Percentiles rank a stretch among this genome's conserved stretches.
phyloP scores from a whole-genome alignment of 306 rosid genomes.

The Dalbergia cultrata region DNA sequence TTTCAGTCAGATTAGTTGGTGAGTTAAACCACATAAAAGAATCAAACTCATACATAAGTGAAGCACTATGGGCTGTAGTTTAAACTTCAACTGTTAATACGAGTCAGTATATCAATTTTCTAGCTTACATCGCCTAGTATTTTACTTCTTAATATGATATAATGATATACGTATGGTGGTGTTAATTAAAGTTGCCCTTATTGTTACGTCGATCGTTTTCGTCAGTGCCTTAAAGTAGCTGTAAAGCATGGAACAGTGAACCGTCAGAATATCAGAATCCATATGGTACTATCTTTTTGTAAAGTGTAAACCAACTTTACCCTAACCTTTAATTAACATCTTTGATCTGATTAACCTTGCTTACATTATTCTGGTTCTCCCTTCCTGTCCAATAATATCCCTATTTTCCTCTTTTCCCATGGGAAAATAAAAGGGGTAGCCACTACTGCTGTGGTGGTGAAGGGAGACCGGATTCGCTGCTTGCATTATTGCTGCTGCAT shows the following conservation, averaged over 20 bases:
- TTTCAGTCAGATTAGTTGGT: no score
- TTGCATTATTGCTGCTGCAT: slow-evolving; percentile 15
- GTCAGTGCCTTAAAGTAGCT: neutral
- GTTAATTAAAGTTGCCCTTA: neutral
- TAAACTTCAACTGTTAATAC: neutral
- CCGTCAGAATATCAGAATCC: slow-evolving; percentile 11
- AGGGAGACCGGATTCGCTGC: slow-evolving; percentile 15
- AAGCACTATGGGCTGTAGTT: neutral
- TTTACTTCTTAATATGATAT: neutral
- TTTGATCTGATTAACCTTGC: neutral
- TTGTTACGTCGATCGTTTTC: neutral
- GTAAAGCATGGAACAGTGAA: neutral
- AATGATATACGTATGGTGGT: neutral
- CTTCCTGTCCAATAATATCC: neutral
- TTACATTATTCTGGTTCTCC: neutral
- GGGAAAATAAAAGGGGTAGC: slow-evolving; percentile 31
- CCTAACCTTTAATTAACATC: neutral
- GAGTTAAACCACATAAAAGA: neutral
- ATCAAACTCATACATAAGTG: neutral
- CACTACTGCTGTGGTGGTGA: neutral
- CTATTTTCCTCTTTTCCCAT: neutral
- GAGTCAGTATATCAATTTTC: neutral
- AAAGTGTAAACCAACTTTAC: slow-evolving; percentile 17
- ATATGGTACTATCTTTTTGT: neutral
- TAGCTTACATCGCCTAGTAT: neutral